Percentiles rank a stretch among this genome's conserved stretches.
phyloP scores from a whole-genome alignment of 108 stramenopile species.

The Skeletonema grethae region DNA sequence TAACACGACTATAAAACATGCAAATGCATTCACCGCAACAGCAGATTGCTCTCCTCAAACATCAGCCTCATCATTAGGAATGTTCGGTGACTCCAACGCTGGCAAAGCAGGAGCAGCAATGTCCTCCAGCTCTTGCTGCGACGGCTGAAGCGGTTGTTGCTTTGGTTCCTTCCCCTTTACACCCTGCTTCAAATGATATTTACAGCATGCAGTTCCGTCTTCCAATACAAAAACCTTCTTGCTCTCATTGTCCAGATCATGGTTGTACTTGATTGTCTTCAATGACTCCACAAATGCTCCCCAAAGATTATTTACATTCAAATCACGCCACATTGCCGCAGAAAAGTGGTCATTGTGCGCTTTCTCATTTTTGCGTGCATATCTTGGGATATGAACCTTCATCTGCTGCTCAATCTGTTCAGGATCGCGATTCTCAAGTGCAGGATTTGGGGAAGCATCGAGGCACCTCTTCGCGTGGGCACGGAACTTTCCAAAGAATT shows the following conservation, averaged over 20 bases:
- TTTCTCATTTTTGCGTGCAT: slow-evolving; percentile 1
- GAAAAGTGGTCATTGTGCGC: slow-evolving; percentile 4
- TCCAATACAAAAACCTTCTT: neutral
- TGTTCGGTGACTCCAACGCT: neutral
- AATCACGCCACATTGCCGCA: slow-evolving; percentile 2
- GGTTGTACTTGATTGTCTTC: neutral
- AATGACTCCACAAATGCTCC: neutral
- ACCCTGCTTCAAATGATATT: neutral
- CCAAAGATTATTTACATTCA: neutral
- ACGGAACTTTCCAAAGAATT: slow-evolving; percentile 2
- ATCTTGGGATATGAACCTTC: neutral
- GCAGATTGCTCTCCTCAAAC: neutral
- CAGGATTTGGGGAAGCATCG: neutral
- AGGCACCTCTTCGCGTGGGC: neutral
- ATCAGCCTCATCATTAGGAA: neutral
- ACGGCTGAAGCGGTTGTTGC: neutral
- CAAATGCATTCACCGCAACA: too few relatives aligned
- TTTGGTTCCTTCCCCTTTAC: neutral
- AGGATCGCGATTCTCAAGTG: neutral
- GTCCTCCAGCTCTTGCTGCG: neutral
- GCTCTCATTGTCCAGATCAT: neutral
- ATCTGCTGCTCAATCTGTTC: slow-evolving; percentile 1
- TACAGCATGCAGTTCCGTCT: neutral
- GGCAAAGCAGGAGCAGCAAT: neutral
- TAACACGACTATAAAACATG: too few relatives aligned